Percentiles rank a stretch among this genome's conserved stretches.
phyloP scores from a whole-genome alignment of 2,329 filamentous ascomycete genomes.

The Lasiodiplodia sp. region DNA sequence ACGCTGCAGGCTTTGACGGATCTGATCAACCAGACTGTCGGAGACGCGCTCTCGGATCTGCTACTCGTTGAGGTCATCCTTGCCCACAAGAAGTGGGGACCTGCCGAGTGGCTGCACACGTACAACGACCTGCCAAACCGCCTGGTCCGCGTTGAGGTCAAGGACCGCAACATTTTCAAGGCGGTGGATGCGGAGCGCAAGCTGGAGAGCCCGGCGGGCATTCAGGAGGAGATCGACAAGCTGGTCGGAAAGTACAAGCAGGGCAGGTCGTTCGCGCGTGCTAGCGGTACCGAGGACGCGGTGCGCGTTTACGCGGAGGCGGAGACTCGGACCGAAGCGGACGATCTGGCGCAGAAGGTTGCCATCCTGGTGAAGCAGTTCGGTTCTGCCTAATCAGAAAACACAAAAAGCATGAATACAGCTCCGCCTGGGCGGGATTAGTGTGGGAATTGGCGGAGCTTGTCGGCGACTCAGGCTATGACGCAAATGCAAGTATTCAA shows the following conservation, averaged over 20 bases:
- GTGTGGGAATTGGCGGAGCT: background rate
- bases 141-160: slow-evolving; percentile 90
- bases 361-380: slow-evolving; percentile 70
- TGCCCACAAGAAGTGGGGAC: slow-evolving; percentile 90
- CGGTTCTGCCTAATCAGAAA: slow-evolving; percentile 16
- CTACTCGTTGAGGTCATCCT: slow-evolving; percentile 95
- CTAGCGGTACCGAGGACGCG: slow-evolving; percentile 94
- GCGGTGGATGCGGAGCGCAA: slow-evolving; percentile 92
- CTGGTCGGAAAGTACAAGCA: slow-evolving; percentile 90
- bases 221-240: slow-evolving; percentile 86
- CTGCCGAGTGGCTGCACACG: slow-evolving; percentile 89
- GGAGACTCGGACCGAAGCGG: slow-evolving; percentile 84
- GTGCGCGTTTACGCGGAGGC: slow-evolving; percentile 97
- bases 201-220: slow-evolving; percentile 78
- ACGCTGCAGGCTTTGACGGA: slow-evolving; percentile 83
- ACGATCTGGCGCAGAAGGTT: slow-evolving; percentile 87
- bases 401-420: background rate
- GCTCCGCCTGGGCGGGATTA: background rate
- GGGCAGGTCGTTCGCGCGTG: slow-evolving; percentile 88
- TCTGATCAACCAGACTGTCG: slow-evolving; percentile 97
- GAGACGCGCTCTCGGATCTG: slow-evolving; percentile 94
- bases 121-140: slow-evolving; percentile 95
- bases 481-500: slow-evolving; percentile 5
- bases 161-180: slow-evolving; percentile 86
- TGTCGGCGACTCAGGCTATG: background rate